Evolutionary conservation across 805 yeast genomes (phyloP).

Genomic region (Lipomyces chichibuensis): DNA sequence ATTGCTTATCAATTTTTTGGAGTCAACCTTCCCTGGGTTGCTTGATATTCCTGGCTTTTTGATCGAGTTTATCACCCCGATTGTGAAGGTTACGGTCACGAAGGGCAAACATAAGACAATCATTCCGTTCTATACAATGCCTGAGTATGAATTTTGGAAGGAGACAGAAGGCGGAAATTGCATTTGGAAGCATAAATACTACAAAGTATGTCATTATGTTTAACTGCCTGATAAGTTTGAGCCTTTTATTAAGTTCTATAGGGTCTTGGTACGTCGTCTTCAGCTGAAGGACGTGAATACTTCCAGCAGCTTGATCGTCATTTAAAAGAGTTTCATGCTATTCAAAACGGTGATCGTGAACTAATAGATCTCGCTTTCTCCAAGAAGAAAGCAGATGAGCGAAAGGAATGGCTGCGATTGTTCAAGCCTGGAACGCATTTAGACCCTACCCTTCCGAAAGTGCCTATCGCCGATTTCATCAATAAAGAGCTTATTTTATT

Average conservation of each 20-base stretch:
- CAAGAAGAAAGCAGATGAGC: slow-evolving; percentile 92
- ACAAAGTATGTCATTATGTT: slow-evolving; percentile 51
- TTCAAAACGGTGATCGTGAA: slow-evolving; percentile 71
- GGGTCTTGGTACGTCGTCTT: slow-evolving; percentile 95
- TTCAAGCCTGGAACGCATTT: slow-evolving; percentile 88
- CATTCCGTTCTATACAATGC: slow-evolving; percentile 87
- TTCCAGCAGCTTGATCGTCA: slow-evolving; percentile 84
- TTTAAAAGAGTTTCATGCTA: slow-evolving; percentile 78
- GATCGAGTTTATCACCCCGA: slow-evolving; percentile 93
- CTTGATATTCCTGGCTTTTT: slow-evolving; percentile 88
- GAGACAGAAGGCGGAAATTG: slow-evolving; percentile 72
- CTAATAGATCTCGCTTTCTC: slow-evolving; percentile 91
- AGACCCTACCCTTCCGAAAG: slow-evolving; percentile 72
- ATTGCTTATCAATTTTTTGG: slow-evolving; percentile 86
- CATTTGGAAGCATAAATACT: slow-evolving; percentile 92
- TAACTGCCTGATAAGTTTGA: not conserved
- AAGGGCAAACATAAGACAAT: slow-evolving; percentile 52
- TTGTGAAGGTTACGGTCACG: slow-evolving; percentile 82
- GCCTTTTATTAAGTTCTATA: not conserved
- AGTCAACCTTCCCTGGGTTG: slow-evolving; percentile 91
- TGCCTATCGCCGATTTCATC: slow-evolving; percentile 91
- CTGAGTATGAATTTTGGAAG: slow-evolving; percentile 94
- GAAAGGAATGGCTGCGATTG: slow-evolving; percentile 95
- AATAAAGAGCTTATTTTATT: slow-evolving; percentile 92
- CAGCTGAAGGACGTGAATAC: slow-evolving; percentile 82